Evolutionary conservation across 2,329 filamentous ascomycete species (phyloP).

Genomic region (Byssothecium circinans): DNA sequence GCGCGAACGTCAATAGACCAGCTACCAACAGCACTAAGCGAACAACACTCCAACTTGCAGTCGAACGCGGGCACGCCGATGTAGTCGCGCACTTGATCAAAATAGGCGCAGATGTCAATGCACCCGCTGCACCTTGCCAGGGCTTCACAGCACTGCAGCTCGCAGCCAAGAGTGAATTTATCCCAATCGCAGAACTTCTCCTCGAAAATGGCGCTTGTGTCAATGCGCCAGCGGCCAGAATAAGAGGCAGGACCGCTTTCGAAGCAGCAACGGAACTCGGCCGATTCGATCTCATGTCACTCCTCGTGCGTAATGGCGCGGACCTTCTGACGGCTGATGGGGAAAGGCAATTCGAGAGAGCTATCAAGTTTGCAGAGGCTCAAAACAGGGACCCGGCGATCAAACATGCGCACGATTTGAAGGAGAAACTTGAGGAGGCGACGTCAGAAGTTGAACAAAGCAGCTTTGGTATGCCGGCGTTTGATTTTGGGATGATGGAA

Average conservation of each 20-base stretch:
- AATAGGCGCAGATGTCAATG: too few species aligned
- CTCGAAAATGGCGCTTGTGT: neutral
- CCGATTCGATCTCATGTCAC: slow-evolving; percentile 4
- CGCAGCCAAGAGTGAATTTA: too few species aligned
- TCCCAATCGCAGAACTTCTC: neutral
- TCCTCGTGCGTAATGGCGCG: neutral
- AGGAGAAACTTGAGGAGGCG: neutral
- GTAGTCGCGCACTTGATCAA: too few species aligned
- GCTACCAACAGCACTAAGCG: too few species aligned
- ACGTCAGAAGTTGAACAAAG: neutral
- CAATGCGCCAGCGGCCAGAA: neutral
- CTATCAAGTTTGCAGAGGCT: neutral
- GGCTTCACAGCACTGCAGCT: too few species aligned
- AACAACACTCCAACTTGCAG: too few species aligned
- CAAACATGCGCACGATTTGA: neutral
- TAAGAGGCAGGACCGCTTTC: slow-evolving; percentile 4
- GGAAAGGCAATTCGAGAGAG: neutral
- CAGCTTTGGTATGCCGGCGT: neutral
- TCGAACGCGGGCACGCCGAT: too few species aligned
- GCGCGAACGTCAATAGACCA: too few species aligned
- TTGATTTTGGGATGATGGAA: too few species aligned
- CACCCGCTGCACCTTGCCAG: too few species aligned
- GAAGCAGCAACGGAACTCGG: slow-evolving; percentile 5
- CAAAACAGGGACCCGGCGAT: neutral
- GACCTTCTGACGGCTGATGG: neutral